Conservation (phyloP, 495 filamentous ascomycete species). For the Melanomma pulvis-pyrius region DNA sequence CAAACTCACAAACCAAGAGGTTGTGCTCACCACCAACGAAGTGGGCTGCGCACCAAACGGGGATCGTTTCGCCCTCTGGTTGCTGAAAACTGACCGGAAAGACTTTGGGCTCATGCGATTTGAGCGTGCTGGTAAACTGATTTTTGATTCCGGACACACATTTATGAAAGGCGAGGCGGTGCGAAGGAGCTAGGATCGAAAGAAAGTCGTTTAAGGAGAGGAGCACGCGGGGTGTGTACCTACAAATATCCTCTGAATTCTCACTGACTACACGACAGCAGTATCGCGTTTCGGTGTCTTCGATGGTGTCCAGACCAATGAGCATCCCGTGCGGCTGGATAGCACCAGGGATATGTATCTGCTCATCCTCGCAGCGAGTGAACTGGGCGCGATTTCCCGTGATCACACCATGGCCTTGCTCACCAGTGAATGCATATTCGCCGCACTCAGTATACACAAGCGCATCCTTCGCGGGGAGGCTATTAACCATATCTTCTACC, state of each 20-base stretch:
- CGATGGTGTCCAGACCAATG: conserved; percentile 11
- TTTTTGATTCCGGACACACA: background rate
- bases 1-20: conserved; percentile 27
- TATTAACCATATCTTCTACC: background rate
- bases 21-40: conserved; percentile 2
- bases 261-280: conserved; percentile 22
- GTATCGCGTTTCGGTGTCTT: background rate
- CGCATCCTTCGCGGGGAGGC: background rate
- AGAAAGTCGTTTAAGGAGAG: conserved; percentile 15
- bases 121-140: background rate
- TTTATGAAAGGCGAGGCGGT: conserved; percentile 6
- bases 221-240: conserved; percentile 9
- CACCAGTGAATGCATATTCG: conserved; percentile 21
- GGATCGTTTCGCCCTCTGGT: conserved; percentile 4
- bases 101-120: conserved; percentile 19
- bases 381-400: conserved; percentile 3
- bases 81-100: conserved; percentile 22
- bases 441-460: conserved; percentile 13
- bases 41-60: conserved; percentile 28
- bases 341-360: conserved; percentile 19
- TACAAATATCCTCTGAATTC: conserved; percentile 20
- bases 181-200: conserved; percentile 4
- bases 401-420: conserved; percentile 16
- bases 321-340: conserved; percentile 32
- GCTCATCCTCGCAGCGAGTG: conserved; percentile 29